A percentile compares a stretch with the other conserved stretches of the same genome.
Conservation (phyloP, 176 grass and related monocot genomes). For the Rhynchospora tenuis region DNA sequence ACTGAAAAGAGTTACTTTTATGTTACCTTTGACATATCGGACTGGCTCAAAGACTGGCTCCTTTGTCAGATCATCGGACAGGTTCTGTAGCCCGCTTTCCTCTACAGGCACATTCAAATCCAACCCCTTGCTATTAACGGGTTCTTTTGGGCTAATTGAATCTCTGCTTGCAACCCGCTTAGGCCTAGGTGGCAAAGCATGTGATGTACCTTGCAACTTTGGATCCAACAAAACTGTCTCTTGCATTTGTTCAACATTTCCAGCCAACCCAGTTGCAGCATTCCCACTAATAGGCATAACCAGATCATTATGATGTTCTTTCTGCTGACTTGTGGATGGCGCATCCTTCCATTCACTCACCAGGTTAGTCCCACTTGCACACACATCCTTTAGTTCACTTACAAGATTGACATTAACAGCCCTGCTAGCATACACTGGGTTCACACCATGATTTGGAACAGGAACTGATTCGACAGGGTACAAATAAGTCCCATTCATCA, state of each 20-base stretch:
- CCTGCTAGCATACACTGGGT: conserved; percentile 44
- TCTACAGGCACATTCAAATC: conserved; percentile 60
- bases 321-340: not conserved
- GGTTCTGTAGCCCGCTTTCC: conserved; percentile 29
- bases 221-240: conserved; percentile 41
- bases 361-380: conserved; percentile 20
- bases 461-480: conserved; percentile 40
- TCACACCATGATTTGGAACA: conserved; percentile 40
- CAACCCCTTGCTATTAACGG: conserved; percentile 53
- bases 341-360: conserved; percentile 38
- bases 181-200: conserved; percentile 65
- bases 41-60: conserved; percentile 33
- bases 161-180: conserved; percentile 72
- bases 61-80: conserved; percentile 30
- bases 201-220: conserved; percentile 41
- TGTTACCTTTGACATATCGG: conserved; percentile 46
- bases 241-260: conserved; percentile 44
- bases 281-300: conserved; percentile 22
- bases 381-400: conserved; percentile 38
- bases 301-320: conserved; percentile 19
- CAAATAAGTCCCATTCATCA: conserved; percentile 46
- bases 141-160: conserved; percentile 53
- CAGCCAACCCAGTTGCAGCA: conserved; percentile 23
- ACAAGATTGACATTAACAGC: conserved; percentile 33
- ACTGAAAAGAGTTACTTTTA: conserved; percentile 9